Conservation (phyloP, 768 basidiomycete species). For the Pleurotus platypus region DNA sequence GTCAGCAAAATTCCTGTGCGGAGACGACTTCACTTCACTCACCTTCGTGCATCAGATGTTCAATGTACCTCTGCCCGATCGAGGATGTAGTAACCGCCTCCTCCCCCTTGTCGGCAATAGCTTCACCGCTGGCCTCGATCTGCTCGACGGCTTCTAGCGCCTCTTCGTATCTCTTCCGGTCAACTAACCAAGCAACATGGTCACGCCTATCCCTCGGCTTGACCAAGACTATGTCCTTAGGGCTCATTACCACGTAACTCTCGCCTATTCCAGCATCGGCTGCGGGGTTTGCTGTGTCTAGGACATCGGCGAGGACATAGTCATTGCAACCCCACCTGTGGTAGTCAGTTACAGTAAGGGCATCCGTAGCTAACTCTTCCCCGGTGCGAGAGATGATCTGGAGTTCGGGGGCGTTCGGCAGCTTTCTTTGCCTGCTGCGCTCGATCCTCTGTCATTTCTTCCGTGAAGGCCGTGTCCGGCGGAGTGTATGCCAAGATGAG, state of each 20-base stretch:
- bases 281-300: conserved; percentile 25
- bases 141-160: conserved; percentile 80
- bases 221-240: conserved; percentile 85
- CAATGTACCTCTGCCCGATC: conserved; percentile 85
- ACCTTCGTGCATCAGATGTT: conserved; percentile 84
- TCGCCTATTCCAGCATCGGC: conserved; percentile 31
- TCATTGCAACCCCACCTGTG: conserved; percentile 91
- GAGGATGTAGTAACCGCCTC: conserved; percentile 49
- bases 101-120: conserved; percentile 18
- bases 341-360: conserved; percentile 72
- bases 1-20: neutral
- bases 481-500: conserved; percentile 86
- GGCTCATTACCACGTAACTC: conserved; percentile 82
- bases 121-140: conserved; percentile 40
- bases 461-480: conserved; percentile 63
- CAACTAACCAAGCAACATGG: conserved; percentile 90
- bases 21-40: conserved; percentile 12
- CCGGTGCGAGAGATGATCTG: conserved; percentile 86
- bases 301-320: conserved; percentile 66
- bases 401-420: conserved; percentile 88
- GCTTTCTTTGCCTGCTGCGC: conserved; percentile 75
- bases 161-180: conserved; percentile 82
- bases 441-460: conserved; percentile 73
- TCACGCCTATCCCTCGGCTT: conserved; percentile 84
- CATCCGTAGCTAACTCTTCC: conserved; percentile 85